phyloP scores from a whole-genome alignment of 202 grass and related monocot species.

The Alloteropsis angusta region DNA sequence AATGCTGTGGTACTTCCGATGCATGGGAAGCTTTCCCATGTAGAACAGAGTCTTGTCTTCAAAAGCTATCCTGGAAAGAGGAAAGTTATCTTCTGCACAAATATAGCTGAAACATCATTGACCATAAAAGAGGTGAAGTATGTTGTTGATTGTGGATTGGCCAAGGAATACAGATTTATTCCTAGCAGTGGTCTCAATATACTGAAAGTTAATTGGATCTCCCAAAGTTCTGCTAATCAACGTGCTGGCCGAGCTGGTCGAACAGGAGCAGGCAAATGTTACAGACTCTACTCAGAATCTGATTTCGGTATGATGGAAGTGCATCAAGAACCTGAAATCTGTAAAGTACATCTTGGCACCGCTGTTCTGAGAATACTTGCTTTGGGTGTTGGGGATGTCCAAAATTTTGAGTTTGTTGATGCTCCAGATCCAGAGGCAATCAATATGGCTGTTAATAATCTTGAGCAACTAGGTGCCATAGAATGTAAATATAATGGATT shows the following conservation, averaged over 20 bases:
- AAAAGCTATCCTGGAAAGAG: constrained; percentile 78
- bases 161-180: constrained; percentile 79
- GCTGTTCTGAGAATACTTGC: constrained; percentile 84
- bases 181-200: constrained; percentile 73
- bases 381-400: constrained; percentile 54
- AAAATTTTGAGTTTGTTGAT: constrained; percentile 87
- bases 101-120: constrained; percentile 92
- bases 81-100: constrained; percentile 93
- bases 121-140: constrained; percentile 82
- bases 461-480: constrained; percentile 77
- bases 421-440: constrained; percentile 72
- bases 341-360: constrained; percentile 85
- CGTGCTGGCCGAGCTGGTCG: constrained; percentile 79
- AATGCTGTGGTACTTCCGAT: constrained; percentile 64
- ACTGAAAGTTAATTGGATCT: constrained; percentile 79
- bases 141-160: constrained; percentile 89
- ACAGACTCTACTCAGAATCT: constrained; percentile 79
- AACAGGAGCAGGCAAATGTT: constrained; percentile 75
- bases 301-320: constrained; percentile 72
- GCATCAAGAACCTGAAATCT: constrained; percentile 92
- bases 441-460: constrained; percentile 60
- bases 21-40: constrained; percentile 88
- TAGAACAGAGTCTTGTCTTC: constrained; percentile 74
- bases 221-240: constrained; percentile 90
- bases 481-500: constrained; percentile 31